A percentile compares a stretch with the other conserved stretches of the same genome.
Conservation (phyloP, 2,329 filamentous ascomycete genomes). For the Clarireedia paspali region DNA sequence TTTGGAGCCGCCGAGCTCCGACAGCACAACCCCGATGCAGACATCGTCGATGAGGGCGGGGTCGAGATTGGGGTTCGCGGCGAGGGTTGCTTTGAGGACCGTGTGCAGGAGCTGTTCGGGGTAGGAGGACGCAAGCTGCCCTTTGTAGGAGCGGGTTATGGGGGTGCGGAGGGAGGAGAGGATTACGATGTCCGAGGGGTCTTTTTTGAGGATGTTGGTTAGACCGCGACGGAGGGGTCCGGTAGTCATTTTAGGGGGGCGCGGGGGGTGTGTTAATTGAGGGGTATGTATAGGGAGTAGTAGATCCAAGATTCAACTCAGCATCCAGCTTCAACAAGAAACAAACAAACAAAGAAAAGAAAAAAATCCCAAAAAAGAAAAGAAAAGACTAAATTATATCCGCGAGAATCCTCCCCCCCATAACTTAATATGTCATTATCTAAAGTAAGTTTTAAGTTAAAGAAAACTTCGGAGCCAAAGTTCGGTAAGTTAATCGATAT, state of each 20-base stretch:
- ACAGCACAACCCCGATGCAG: conserved; percentile 80
- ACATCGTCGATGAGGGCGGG: conserved; percentile 69
- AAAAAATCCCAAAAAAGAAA: too few relatives aligned
- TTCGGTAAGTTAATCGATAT: background rate
- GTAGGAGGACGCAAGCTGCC: conserved; percentile 77
- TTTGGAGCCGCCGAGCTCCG: conserved; percentile 84
- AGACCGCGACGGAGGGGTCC: conserved; percentile 53
- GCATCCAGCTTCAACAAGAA: background rate
- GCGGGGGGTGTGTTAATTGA: background rate
- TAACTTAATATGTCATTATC: background rate
- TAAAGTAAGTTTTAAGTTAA: background rate
- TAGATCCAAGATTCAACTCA: too few relatives aligned
- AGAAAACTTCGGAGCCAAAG: background rate
- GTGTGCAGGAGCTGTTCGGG: conserved; percentile 78
- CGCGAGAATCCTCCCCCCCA: background rate
- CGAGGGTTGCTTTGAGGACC: conserved; percentile 60
- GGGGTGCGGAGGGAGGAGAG: conserved; percentile 87
- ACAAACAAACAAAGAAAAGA: background rate
- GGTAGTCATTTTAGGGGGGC: conserved; percentile 16
- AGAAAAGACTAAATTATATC: too few relatives aligned
- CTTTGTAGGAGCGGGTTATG: conserved; percentile 75
- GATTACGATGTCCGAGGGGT: conserved; percentile 76
- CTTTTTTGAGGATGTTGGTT: conserved; percentile 68
- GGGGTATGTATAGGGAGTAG: background rate
- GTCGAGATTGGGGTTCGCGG: conserved; percentile 64